These are phyloP conservation scores for Hirschfeldia incana DNA, from an alignment of 345 rosid species.

Conservation along the genomic window DNA sequence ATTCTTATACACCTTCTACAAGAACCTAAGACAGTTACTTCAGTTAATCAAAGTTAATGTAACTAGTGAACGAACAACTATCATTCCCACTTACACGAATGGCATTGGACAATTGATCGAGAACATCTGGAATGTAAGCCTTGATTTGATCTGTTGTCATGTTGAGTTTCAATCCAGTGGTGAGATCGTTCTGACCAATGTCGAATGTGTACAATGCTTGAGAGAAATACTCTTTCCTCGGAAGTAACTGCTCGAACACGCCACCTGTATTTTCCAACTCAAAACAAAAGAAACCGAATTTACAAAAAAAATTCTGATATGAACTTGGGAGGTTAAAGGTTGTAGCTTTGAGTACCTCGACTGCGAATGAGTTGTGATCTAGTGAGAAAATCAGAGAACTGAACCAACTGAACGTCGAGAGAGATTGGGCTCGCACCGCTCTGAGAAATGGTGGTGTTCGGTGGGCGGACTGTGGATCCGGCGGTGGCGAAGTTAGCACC, in stretches of 20 bases:
- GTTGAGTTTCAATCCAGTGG: constrained; percentile 61
- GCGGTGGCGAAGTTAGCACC: constrained; percentile 88
- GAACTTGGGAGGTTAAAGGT: not conserved
- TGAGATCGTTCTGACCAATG: constrained; percentile 77
- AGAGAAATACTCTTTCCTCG: constrained; percentile 47
- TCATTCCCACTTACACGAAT: constrained; percentile 42
- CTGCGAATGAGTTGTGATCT: constrained; percentile 45
- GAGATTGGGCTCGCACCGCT: constrained; percentile 74
- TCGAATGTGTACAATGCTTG: constrained; percentile 60
- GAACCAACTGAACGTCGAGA: constrained; percentile 59
- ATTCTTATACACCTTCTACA: constrained; percentile 45
- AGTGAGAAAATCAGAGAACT: constrained; percentile 54
- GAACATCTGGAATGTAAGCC: constrained; percentile 56
- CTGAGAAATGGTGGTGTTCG: constrained; percentile 54
- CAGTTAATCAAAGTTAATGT: not conserved
- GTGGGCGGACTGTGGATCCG: constrained; percentile 68
- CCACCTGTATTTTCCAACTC: constrained; percentile 36
- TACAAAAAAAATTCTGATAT: not conserved
- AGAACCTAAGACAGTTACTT: not conserved
- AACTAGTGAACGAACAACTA: not conserved
- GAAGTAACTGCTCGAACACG: constrained; percentile 48
- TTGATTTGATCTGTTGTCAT: constrained; percentile 60
- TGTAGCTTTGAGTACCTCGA: constrained; percentile 48
- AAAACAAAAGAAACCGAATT: not conserved
- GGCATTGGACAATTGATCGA: constrained; percentile 40